Conservation (phyloP, 2,329 filamentous ascomycete genomes). For the Colletotrichum sp. region DNA sequence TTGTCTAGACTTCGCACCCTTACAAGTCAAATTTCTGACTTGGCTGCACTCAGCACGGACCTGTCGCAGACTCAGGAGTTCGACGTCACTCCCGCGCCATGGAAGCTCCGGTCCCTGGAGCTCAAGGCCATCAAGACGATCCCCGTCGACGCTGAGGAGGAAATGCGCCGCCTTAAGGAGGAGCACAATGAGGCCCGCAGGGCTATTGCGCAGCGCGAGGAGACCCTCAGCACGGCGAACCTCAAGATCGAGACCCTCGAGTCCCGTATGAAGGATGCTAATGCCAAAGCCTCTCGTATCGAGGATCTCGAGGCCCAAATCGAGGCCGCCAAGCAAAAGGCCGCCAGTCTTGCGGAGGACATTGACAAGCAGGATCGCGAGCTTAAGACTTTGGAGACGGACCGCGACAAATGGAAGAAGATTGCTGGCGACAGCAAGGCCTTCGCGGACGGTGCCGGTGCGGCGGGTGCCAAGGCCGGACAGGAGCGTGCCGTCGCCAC, state of each 20-base stretch:
- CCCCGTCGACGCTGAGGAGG: conserved; percentile 83
- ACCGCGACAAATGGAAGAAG: conserved; percentile 75
- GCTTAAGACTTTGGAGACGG: conserved; percentile 66
- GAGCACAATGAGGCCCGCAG: conserved; percentile 80
- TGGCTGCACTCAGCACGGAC: conserved; percentile 73
- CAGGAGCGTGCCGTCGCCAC: conserved; percentile 73
- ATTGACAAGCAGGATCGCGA: conserved; percentile 73
- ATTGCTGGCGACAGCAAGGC: conserved; percentile 66
- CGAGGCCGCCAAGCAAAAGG: conserved; percentile 54
- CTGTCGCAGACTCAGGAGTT: conserved; percentile 80
- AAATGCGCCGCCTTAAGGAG: conserved; percentile 80
- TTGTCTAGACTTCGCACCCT: conserved; percentile 70
- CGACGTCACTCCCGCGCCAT: conserved; percentile 77
- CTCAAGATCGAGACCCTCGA: conserved; percentile 94
- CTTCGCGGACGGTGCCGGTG: conserved; percentile 55
- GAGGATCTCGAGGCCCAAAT: conserved; percentile 67
- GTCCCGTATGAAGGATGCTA: conserved; percentile 83
- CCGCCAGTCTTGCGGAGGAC: conserved; percentile 62
- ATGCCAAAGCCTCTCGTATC: conserved; percentile 76
- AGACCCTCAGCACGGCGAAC: conserved; percentile 83
- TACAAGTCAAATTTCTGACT: conserved; percentile 69
- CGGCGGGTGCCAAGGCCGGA: conserved; percentile 58
- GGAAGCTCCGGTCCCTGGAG: conserved; percentile 82
- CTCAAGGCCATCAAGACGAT: conserved; percentile 83
- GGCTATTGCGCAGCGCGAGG: conserved; percentile 74